Base-by-base conservation (phyloP, 1,284 basidiomycete genomes). In the Pascua guehoae region DNA sequence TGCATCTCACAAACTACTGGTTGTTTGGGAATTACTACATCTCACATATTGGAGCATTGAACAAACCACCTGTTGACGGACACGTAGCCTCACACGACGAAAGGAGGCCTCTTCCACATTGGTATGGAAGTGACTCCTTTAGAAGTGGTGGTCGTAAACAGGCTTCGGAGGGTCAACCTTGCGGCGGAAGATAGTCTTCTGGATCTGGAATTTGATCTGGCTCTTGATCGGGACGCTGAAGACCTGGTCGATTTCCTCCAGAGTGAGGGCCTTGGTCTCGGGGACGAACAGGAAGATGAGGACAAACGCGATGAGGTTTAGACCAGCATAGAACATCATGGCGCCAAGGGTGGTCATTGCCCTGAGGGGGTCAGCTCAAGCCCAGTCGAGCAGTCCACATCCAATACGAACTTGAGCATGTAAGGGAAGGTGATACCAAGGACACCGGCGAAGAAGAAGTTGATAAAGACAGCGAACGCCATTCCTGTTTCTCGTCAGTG, bases 311-410 rank as follows among this genome's bases (percentile, higher is more conserved):
- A 69, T 46, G 15, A 66, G 12, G 49, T 67, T 68, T 32, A 67
- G 57, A 1, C 61, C 58, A 11, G 66, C 68, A 56, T 72, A 72
- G 57, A 70, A 71, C 55, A 5, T 70, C 49, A 37, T 45, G 46
- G 39, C 42, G 51, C 68, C 67, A 71, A 89, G 49, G 12, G 12
- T 41, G n/a, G 14, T 55, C 44, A 46, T 63, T 5, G 88, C 88
- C 51, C 87, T 88, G 66, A 84, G 83, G 65, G 61, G 0, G 57
- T 65, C 76, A 88, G 86, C 0, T 85, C 84, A 2, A 78, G 78
- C 14, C 85, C 67, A 32, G 24, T 32, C 24, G 24, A 32, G 24
- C 24, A 32, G 7, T 32, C 24, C 24, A 32, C 24, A 32, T 32
- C 7, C 24, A 32, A 32, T 32, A 32, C 24, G 24, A 3, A 32